Conservation (phyloP, 176 grass and related monocot genomes). For the Triticum dicoccoides region DNA sequence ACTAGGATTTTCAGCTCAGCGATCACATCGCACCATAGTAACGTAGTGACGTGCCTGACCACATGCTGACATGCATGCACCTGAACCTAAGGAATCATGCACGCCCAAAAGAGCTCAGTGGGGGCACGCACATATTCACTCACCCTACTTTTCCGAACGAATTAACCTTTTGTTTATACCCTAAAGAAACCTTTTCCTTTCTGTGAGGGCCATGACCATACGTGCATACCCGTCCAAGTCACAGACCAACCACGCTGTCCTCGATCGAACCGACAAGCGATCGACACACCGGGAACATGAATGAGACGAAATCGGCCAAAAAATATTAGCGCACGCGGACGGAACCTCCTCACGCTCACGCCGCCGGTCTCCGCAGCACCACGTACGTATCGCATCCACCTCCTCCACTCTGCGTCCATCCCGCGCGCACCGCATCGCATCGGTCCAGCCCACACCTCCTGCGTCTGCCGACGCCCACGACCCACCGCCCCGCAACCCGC, state of each 20-base stretch:
- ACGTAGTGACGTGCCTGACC: not conserved
- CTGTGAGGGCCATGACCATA: too few relatives aligned
- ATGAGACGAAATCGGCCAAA: not conserved
- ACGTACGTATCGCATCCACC: not conserved
- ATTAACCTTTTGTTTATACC: not conserved
- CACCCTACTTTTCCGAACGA: not conserved
- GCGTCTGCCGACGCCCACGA: constrained; percentile 4
- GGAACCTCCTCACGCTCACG: constrained; percentile 26
- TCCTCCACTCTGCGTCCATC: not conserved
- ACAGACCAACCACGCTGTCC: not conserved
- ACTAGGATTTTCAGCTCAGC: too few relatives aligned
- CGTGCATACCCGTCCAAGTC: not conserved
- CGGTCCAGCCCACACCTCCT: not conserved
- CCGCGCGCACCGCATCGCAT: not conserved
- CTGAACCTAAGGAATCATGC: not conserved
- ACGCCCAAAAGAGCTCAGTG: not conserved
- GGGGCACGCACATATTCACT: not conserved
- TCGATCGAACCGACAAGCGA: constrained; percentile 1
- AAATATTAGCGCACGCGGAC: constrained; percentile 3
- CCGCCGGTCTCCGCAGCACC: constrained; percentile 15
- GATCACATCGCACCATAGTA: too few relatives aligned
- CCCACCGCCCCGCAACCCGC: not conserved
- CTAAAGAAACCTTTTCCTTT: too few relatives aligned
- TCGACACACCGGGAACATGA: constrained; percentile 16
- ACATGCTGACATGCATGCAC: not conserved